A percentile compares a stretch with the other conserved stretches of the same genome.
phyloP scores from a whole-genome alignment of 495 filamentous ascomycete genomes.

The Daldinia bambusicola region DNA sequence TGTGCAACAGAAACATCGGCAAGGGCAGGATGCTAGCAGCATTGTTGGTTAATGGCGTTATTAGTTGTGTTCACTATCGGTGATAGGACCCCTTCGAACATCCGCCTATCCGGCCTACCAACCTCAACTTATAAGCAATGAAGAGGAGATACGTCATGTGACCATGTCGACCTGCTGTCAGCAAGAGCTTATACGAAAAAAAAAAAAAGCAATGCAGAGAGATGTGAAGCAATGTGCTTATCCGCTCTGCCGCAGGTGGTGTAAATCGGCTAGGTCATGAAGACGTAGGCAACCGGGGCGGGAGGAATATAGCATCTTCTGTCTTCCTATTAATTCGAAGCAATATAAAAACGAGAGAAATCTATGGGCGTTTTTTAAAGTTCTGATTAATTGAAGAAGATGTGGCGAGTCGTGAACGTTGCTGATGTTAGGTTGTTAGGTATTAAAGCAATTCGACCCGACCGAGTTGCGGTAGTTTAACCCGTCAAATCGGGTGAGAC shows the following conservation, averaged over 20 bases:
- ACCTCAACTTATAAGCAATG: not conserved
- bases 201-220: not conserved
- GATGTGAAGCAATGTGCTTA: slow-evolving; percentile 18
- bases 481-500: slow-evolving; percentile 32
- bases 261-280: slow-evolving; percentile 4
- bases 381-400: slow-evolving; percentile 4
- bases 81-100: not conserved
- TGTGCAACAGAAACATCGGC: slow-evolving; percentile 7
- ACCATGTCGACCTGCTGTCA: slow-evolving; percentile 35
- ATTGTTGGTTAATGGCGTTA: too few species aligned
- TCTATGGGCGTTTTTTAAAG: not conserved
- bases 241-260: slow-evolving; percentile 12
- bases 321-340: not conserved
- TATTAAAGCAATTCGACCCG: slow-evolving; percentile 15
- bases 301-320: not conserved
- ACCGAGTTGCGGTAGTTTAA: slow-evolving; percentile 17
- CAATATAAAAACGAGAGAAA: not conserved
- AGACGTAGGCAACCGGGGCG: slow-evolving; percentile 9
- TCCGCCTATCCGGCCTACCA: not conserved
- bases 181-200: slow-evolving; percentile 16
- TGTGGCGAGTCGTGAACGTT: slow-evolving; percentile 11
- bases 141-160: slow-evolving; percentile 30
- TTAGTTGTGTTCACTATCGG: too few species aligned
- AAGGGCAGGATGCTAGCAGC: not conserved
- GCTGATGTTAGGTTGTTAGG: too few species aligned